phyloP scores from a whole-genome alignment of 1,139 yeast species.

The Hansenula lynferdii region DNA sequence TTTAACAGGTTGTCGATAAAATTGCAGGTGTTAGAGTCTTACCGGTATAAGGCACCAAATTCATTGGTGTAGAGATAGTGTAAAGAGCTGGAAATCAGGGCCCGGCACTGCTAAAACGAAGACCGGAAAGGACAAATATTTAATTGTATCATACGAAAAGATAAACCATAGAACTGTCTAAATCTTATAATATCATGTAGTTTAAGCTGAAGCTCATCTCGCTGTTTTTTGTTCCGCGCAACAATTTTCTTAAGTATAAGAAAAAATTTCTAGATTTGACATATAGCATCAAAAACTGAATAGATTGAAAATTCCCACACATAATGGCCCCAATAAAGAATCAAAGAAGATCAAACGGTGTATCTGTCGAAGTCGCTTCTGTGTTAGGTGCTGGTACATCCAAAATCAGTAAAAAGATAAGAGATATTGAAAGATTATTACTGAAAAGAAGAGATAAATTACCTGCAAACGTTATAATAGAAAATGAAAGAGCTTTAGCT shows the following conservation, averaged over 20 bases:
- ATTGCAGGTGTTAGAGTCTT: constrained; percentile 60
- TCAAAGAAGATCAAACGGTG: constrained; percentile 14
- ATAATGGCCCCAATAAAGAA: constrained; percentile 13
- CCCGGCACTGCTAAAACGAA: no score
- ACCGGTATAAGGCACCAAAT: constrained; percentile 61
- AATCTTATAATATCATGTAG: no score
- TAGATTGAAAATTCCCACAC: no score
- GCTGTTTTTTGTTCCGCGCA: not conserved
- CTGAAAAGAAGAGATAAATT: constrained; percentile 46
- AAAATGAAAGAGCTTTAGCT: constrained; percentile 81
- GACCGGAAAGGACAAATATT: not conserved
- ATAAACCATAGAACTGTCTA: not conserved
- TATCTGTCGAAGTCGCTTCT: constrained; percentile 27
- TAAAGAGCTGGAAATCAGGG: no score
- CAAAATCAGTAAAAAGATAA: constrained; percentile 75
- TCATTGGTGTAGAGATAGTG: no score
- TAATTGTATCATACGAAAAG: not conserved
- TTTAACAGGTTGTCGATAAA: constrained; percentile 38
- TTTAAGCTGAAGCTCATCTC: no score
- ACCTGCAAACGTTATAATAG: constrained; percentile 72
- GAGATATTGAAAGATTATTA: constrained; percentile 77
- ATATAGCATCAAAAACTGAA: not conserved
- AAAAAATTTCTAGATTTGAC: constrained; percentile 1
- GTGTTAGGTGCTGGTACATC: constrained; percentile 32
- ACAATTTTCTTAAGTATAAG: not conserved